Conservation (phyloP, 345 rosid genomes). For the Cardiospermum halicacabum region DNA sequence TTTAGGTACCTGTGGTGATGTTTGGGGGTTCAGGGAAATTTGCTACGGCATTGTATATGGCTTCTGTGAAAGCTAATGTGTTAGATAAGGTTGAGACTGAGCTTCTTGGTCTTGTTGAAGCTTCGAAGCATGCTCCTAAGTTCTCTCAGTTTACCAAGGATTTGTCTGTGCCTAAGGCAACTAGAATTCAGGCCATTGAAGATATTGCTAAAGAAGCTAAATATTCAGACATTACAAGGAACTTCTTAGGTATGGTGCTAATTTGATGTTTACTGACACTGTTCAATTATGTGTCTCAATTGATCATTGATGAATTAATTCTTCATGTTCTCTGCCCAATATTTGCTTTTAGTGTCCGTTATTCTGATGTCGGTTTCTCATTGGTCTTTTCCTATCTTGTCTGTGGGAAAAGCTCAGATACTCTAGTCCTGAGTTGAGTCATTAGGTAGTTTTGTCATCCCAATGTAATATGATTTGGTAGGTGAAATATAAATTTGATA, state of each 20-base stretch:
- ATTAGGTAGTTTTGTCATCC: too few species aligned
- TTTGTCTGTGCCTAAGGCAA: constrained; percentile 58
- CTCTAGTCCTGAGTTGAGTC: too few species aligned
- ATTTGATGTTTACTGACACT: constrained; percentile 1
- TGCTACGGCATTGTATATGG: constrained; percentile 74
- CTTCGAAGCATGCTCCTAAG: constrained; percentile 49
- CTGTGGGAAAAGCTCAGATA: not conserved
- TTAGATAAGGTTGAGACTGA: constrained; percentile 79
- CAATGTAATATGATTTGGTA: not conserved
- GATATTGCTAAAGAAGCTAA: constrained; percentile 65
- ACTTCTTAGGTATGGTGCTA: constrained; percentile 64
- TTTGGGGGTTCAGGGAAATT: constrained; percentile 85
- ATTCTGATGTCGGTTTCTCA: not conserved
- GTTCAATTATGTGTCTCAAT: not conserved
- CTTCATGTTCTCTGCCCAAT: not conserved
- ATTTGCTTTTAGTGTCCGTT: not conserved
- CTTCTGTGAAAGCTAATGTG: constrained; percentile 57
- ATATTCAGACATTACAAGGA: constrained; percentile 63
- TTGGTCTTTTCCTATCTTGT: not conserved
- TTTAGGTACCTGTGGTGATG: constrained; percentile 67
- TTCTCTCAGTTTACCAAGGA: constrained; percentile 75
- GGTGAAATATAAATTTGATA: not conserved
- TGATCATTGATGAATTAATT: too few species aligned
- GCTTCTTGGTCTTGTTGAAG: constrained; percentile 57
- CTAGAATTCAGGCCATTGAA: constrained; percentile 51